These are phyloP conservation scores for Gastrolobium villosum DNA, from an alignment of 306 rosid genomes.

Conservation along the genomic window DNA sequence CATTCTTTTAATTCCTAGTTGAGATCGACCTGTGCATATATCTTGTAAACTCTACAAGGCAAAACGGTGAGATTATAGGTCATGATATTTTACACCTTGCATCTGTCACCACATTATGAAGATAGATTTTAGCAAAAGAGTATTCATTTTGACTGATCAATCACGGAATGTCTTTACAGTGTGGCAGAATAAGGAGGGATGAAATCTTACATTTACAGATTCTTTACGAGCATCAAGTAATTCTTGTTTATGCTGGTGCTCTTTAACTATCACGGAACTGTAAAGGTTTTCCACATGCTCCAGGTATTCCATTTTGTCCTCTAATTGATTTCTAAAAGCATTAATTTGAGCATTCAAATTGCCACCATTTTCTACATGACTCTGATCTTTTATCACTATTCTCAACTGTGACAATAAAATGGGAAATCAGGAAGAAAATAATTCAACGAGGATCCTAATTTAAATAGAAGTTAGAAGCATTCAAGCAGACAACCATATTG, in stretches of 20 bases:
- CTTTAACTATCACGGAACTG: slow-evolving; percentile 36
- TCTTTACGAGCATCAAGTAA: slow-evolving; percentile 50
- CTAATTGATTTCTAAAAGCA: slow-evolving; percentile 37
- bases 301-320: slow-evolving; percentile 45
- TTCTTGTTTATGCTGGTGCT: slow-evolving; percentile 44
- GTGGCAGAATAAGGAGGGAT: background rate
- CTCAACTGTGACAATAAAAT: slow-evolving; percentile 28
- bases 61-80: background rate
- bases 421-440: background rate
- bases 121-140: background rate
- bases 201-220: slow-evolving; percentile 41
- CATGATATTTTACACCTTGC: slow-evolving; percentile 5
- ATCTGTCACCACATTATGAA: background rate
- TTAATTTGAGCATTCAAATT: slow-evolving; percentile 35
- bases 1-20: slow-evolving; percentile 47
- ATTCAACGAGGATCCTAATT: slow-evolving; percentile 9
- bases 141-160: no score
- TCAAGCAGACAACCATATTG: slow-evolving; percentile 2
- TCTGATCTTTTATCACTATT: slow-evolving; percentile 10
- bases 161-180: no score
- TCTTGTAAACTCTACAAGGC: slow-evolving; percentile 41
- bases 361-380: slow-evolving; percentile 20
- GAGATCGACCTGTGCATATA: slow-evolving; percentile 41
- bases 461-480: background rate
- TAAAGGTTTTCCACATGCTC: slow-evolving; percentile 39